Conservation (phyloP, 1,284 basidiomycete genomes). For the Amylostereum areolatum region DNA sequence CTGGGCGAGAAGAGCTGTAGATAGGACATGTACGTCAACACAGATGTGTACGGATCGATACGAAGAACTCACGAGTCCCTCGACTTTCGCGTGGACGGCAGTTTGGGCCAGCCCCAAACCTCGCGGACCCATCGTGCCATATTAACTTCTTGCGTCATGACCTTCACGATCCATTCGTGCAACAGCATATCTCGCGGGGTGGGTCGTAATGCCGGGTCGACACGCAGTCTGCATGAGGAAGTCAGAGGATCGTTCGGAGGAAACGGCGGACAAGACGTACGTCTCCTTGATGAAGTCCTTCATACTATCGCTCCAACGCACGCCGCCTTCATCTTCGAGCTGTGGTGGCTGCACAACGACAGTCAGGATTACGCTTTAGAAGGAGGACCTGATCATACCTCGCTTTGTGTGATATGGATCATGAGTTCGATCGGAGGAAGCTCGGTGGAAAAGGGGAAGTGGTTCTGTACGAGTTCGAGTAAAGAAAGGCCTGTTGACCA, state of each 20-base stretch:
- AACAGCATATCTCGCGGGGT: slow-evolving; percentile 80
- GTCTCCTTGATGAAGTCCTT: slow-evolving; percentile 90
- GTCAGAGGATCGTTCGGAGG: slow-evolving; percentile 7
- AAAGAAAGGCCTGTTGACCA: slow-evolving; percentile 96
- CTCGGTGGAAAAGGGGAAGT: slow-evolving; percentile 93
- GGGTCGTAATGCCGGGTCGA: slow-evolving; percentile 51
- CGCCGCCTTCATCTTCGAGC: slow-evolving; percentile 66
- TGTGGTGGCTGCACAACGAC: slow-evolving; percentile 61
- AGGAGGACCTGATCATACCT: slow-evolving; percentile 38
- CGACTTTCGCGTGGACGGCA: slow-evolving; percentile 26
- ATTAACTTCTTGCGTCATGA: slow-evolving; percentile 79
- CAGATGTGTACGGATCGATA: not conserved
- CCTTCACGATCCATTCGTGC: slow-evolving; percentile 83
- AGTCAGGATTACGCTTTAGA: too few relatives aligned
- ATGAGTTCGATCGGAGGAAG: slow-evolving; percentile 91
- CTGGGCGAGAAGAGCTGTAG: slow-evolving; percentile 29
- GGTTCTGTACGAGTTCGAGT: slow-evolving; percentile 90
- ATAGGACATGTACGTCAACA: slow-evolving; percentile 5
- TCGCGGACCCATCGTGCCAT: slow-evolving; percentile 89
- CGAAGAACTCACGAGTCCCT: slow-evolving; percentile 10
- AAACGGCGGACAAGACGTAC: slow-evolving; percentile 39
- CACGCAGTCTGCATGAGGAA: slow-evolving; percentile 22
- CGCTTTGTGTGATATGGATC: slow-evolving; percentile 82
- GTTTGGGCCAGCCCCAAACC: slow-evolving; percentile 79
- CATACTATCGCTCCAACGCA: slow-evolving; percentile 81